Evolutionary conservation across 228 moss, liverwort and hornwort genomes (phyloP).

Genomic region (Sphagnum fallax): DNA sequence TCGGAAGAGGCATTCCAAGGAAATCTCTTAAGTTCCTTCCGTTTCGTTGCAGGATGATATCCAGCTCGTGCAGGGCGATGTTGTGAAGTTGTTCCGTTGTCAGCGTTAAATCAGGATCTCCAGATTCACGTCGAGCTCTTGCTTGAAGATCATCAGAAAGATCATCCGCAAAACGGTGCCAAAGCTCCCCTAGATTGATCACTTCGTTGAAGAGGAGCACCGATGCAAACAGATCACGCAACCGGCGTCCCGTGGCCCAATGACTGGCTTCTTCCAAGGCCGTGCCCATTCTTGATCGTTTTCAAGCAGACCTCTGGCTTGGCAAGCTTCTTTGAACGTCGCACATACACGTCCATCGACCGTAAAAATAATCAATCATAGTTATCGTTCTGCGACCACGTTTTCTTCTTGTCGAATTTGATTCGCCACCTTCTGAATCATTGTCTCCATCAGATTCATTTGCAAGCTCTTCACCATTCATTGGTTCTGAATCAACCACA

Average conservation of each 20-base stretch:
- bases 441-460: no score
- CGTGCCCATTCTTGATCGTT: slow-evolving; percentile 6
- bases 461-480: no score
- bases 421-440: no score
- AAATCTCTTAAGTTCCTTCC: slow-evolving; percentile 1
- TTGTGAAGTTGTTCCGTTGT: neutral
- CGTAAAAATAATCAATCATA: no score
- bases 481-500: no score
- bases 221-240: neutral
- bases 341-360: neutral
- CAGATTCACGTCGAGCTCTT: no score
- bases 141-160: no score
- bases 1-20: neutral
- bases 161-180: no score
- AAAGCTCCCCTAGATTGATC: no score
- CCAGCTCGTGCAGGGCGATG: neutral
- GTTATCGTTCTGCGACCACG: no score
- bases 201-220: neutral
- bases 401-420: no score
- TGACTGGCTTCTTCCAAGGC: slow-evolving; percentile 4
- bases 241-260: neutral
- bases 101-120: neutral
- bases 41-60: neutral
- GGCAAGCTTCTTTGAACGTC: slow-evolving; percentile 1
- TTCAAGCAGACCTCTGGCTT: neutral